Percentiles rank a stretch among this genome's conserved stretches.
Conservation (phyloP, 257 asterid genomes). For the Solanum arcanum region DNA sequence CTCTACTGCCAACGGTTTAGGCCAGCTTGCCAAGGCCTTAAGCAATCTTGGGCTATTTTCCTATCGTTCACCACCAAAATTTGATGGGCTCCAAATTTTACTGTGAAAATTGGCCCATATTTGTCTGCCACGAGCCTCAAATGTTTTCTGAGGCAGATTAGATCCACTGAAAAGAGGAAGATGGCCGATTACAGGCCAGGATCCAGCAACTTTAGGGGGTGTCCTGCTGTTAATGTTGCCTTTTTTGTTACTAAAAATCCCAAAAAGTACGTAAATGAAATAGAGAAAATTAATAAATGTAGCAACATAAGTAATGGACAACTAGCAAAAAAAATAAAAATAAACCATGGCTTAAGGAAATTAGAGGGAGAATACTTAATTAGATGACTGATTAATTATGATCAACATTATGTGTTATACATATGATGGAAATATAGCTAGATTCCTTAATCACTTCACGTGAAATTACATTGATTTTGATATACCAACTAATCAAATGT, state of each 20-base stretch:
- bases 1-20: too few relatives aligned
- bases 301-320: neutral
- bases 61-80: conserved; percentile 9
- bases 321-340: neutral
- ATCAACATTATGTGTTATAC: neutral
- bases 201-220: neutral
- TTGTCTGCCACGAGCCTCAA: conserved; percentile 16
- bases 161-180: conserved; percentile 15
- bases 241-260: neutral
- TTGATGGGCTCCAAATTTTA: conserved; percentile 3
- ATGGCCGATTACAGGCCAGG: conserved; percentile 21
- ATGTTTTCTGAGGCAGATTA: conserved; percentile 1
- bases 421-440: neutral
- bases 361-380: neutral
- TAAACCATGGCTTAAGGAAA: neutral
- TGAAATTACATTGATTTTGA: neutral
- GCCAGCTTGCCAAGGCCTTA: neutral
- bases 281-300: neutral
- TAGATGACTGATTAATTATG: neutral
- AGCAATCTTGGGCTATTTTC: conserved; percentile 9
- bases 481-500: neutral
- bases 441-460: neutral
- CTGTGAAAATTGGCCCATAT: conserved; percentile 18
- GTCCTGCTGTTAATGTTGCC: too few relatives aligned
- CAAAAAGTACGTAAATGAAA: neutral